A percentile compares a stretch with the other conserved stretches of the same genome.
These are phyloP conservation scores for Isabelozyma rhagii DNA, from an alignment of 805 yeast genomes.

Conservation along the genomic window DNA sequence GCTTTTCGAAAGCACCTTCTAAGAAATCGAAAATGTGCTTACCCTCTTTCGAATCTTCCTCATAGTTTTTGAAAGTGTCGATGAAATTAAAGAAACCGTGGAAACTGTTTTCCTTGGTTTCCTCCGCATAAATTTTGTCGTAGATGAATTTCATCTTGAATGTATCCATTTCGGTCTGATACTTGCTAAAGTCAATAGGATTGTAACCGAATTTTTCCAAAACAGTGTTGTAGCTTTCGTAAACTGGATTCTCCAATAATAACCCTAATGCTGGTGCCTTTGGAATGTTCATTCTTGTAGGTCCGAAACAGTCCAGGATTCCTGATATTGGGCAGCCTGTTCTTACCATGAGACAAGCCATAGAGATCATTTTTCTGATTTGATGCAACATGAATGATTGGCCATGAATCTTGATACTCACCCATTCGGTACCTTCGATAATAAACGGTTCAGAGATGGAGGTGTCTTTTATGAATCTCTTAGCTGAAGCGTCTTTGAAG, in stretches of 20 bases:
- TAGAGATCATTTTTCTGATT: constrained; percentile 95
- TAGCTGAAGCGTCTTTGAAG: constrained; percentile 81
- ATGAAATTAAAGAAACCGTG: constrained; percentile 89
- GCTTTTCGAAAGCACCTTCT: constrained; percentile 43
- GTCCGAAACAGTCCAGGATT: constrained; percentile 72
- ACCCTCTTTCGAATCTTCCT: constrained; percentile 42
- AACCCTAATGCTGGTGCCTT: constrained; percentile 97
- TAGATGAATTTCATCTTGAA: constrained; percentile 88
- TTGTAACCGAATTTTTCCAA: constrained; percentile 76
- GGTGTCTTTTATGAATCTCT: constrained; percentile 75
- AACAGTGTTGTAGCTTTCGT: constrained; percentile 75
- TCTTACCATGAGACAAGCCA: constrained; percentile 84
- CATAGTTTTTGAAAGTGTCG: constrained; percentile 60
- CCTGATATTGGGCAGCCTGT: constrained; percentile 80
- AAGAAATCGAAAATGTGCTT: constrained; percentile 61
- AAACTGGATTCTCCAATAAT: constrained; percentile 86
- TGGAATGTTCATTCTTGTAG: constrained; percentile 80
- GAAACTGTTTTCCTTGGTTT: constrained; percentile 80
- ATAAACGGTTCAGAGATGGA: constrained; percentile 85
- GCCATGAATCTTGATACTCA: constrained; percentile 93
- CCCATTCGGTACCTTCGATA: constrained; percentile 94
- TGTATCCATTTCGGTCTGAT: constrained; percentile 67
- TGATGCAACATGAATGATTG: constrained; percentile 98
- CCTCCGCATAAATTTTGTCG: constrained; percentile 89
- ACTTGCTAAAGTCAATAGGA: constrained; percentile 64